Conservation (phyloP, 2,329 filamentous ascomycete genomes). For the Onygenales sp. region DNA sequence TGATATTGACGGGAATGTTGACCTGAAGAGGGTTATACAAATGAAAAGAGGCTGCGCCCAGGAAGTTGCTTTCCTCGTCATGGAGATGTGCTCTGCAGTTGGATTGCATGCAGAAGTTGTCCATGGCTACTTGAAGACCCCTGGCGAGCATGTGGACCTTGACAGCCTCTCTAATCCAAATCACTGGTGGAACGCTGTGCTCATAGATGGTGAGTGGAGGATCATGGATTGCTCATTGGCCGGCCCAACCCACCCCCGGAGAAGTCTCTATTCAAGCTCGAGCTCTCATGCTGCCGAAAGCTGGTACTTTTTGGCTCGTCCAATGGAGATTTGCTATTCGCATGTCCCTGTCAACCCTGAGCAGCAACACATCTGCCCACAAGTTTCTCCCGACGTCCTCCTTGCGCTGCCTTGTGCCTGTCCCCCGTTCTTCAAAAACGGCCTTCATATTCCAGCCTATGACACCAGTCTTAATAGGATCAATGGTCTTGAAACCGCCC, state of each 20-base stretch:
- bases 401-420: constrained; percentile 78
- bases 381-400: constrained; percentile 74
- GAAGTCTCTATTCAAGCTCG: constrained; percentile 65
- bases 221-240: constrained; percentile 92
- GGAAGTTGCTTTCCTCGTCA: constrained; percentile 78
- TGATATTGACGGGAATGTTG: constrained; percentile 67
- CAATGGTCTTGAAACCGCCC: constrained; percentile 87
- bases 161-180: constrained; percentile 79
- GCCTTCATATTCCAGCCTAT: constrained; percentile 72
- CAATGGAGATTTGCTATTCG: constrained; percentile 87
- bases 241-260: constrained; percentile 77
- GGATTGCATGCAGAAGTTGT: constrained; percentile 82
- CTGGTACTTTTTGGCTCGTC: constrained; percentile 90
- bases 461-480: constrained; percentile 79
- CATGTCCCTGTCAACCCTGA: constrained; percentile 80
- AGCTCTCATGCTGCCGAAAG: constrained; percentile 63
- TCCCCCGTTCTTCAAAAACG: constrained; percentile 78
- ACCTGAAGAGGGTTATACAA: constrained; percentile 75
- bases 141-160: constrained; percentile 73
- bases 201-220: constrained; percentile 91
- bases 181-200: constrained; percentile 94
- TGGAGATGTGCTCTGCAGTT: constrained; percentile 88
- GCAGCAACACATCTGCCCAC: constrained; percentile 88
- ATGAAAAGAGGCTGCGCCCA: constrained; percentile 75
- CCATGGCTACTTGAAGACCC: constrained; percentile 80